Base-by-base conservation (phyloP, 164 flowering plant genomes). In the Berberis vulgaris region DNA sequence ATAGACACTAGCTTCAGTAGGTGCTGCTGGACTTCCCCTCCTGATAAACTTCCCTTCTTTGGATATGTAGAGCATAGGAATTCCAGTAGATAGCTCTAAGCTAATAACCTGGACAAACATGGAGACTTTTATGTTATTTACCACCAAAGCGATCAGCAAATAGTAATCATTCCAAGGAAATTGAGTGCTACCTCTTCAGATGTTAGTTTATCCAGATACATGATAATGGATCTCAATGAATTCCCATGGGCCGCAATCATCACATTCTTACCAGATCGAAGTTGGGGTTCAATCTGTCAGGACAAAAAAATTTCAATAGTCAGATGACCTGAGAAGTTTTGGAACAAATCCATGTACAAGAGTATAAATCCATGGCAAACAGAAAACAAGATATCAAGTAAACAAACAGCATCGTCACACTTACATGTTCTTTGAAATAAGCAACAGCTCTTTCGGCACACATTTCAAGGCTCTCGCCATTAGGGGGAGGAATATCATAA, bases 401-500 rank as follows among this genome's bases (percentile, higher is more conserved):
- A 46, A 39, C 59, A 43, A 52, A 44, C 3, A 5, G 60, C 12
- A 52, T 0, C 44, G 10, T 9, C 2, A 59, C 59, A 39, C 81
- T 71, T 73, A 91, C 99, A 64, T 85, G 73, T 49, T 89, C 92
- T 64, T 59, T 84, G 66, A 95, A 95, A 80, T 91, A 95, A 50
- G 99, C 96, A 79, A 95, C 99, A 62, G 97, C 99, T 81, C 99
- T 83, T 70, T 95, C 65, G 70, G 99, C 96, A 73, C 99, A 95
- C 99, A 95, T 95, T 79, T 95, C 97, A 67, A 95, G 84, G 70
- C 99, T 95, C 85, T 95, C 99, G 4, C 97, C 99, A 68, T 91
- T 89, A 1, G 99, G 99, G 13, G 99, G 99, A 72, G 97, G 97
- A 61, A 80, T 83, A 70, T 91, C 91, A 73, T 87, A 95, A 75